Evolutionary conservation across 176 grass and related monocot genomes (phyloP).

Genomic region (Triticum aestivum): IWGSC_CS_RefSeq_v2.1 NC_057798.1:197763783-197764282

Average conservation of each 20-base stretch:
- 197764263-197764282: constrained; percentile 9
- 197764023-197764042: constrained; percentile 42
- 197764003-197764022: constrained; percentile 22
- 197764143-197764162: constrained; percentile 15
- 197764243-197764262: background rate
- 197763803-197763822: background rate
- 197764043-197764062: constrained; percentile 67
- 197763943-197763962: constrained; percentile 34
- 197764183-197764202: constrained; percentile 16
- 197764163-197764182: constrained; percentile 15
- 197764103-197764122: constrained; percentile 90
- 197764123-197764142: constrained; percentile 65
- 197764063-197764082: constrained; percentile 79
- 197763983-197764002: constrained; percentile 22
- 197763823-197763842: background rate
- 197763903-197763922: constrained; percentile 26
- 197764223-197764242: background rate
- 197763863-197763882: constrained; percentile 26
- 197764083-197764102: constrained; percentile 86
- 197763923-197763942: constrained; percentile 35
- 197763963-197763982: constrained; percentile 2
- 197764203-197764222: constrained; percentile 21
- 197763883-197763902: constrained; percentile 7
- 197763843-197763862: constrained; percentile 8
- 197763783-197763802: background rate